Evolutionary conservation across 345 rosid genomes (phyloP), one percentile per base, ranked within the genome.

Genomic region (Eucalyptus sp.): DNA sequence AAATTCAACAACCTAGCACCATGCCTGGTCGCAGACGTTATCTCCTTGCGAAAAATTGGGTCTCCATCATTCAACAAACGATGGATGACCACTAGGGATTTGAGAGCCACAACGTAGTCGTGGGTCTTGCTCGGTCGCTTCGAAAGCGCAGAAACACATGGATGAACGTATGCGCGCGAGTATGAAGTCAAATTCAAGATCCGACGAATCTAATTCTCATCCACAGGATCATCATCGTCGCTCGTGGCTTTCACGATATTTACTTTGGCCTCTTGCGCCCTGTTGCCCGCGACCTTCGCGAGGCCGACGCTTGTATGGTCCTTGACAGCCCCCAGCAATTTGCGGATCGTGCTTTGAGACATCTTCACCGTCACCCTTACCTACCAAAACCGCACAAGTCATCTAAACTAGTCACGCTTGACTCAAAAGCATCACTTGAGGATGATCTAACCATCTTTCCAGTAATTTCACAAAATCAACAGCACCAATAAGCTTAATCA

Each of bases 231-330:
- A 14, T 95, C 97, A 88, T 96, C 97, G 88, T 97, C 98, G 89
- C 94, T 95, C 10, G 98, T 97, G 49, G 96, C 98, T 89, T 97
- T 97, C 60, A 97, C 99, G 56, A 97, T 93, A 86, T 94, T 92
- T 33, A 96, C 98, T 88, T 97, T 97, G 9, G 95, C 96, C 88
- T 97, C 98, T 86, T 98, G 98, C 33, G 97, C 96, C 89, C 94
- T 86, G 93, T 94, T 97, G 81, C 99, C 93, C 0, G 98, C 94
- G 44, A 96, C 96, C 87, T 96, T 97, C 24, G 98, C 97, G 68
- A 97, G 90, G 58, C 99, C 91, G 2, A 97, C 96, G 71, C 97
- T 97, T 17, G 98, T 95, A 17, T 97, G 98, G 79, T 97, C 97
- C 87, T 95, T 95, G 48, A 97, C 98, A 6, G 97, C 95, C 48